A percentile compares a stretch with the other conserved stretches of the same genome.
Evolutionary conservation across 1,284 basidiomycete species (phyloP).

Genomic region (Puccinia coronata): DNA sequence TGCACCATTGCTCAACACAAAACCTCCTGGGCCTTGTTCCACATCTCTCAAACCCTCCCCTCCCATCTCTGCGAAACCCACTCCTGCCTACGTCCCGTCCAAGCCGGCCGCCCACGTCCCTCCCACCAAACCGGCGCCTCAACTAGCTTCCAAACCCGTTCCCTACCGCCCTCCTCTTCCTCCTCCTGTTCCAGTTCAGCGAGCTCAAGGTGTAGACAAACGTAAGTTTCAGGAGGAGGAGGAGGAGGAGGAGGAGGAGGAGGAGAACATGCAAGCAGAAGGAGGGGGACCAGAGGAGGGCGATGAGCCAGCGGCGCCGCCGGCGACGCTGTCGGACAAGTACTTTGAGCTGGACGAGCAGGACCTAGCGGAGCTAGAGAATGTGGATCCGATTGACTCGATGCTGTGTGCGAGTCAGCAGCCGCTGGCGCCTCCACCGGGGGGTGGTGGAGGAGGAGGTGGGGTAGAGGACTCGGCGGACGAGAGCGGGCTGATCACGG

Average conservation of each 20-base stretch:
- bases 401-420: background rate
- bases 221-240: slow-evolving; percentile 11
- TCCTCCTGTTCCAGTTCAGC: no score
- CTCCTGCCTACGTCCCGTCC: no score
- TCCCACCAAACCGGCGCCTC: background rate
- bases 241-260: background rate
- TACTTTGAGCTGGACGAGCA: slow-evolving; percentile 42
- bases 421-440: no score
- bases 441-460: background rate
- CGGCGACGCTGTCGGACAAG: slow-evolving; percentile 33
- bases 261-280: background rate
- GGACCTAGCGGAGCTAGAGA: slow-evolving; percentile 33
- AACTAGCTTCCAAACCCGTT: background rate
- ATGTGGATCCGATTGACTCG: background rate
- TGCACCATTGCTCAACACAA: background rate
- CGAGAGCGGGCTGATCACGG: slow-evolving; percentile 23
- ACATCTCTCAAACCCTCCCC: background rate
- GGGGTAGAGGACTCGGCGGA: background rate
- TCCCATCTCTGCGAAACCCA: no score
- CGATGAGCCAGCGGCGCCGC: background rate
- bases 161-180: no score
- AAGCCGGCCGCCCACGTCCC: no score
- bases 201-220: background rate
- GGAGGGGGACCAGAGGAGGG: background rate
- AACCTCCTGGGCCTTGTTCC: background rate